phyloP scores from a whole-genome alignment of 257 asterid species.

The Catharanthus roseus region DNA sequence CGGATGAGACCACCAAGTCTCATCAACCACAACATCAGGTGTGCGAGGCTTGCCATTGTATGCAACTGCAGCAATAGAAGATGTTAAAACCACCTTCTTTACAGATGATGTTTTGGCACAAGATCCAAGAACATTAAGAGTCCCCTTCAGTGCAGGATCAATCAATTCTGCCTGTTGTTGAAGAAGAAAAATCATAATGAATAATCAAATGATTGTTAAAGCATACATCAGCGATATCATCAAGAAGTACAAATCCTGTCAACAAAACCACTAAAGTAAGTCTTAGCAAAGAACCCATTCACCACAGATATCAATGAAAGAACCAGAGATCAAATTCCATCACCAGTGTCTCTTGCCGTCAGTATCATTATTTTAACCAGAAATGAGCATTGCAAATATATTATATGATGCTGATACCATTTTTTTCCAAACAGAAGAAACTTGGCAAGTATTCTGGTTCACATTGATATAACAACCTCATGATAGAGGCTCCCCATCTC shows the following conservation, averaged over 20 bases:
- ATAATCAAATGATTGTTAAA: neutral
- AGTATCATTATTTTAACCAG: no score
- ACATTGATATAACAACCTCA: neutral
- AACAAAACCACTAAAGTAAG: neutral
- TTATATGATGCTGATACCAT: neutral
- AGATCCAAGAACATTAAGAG: slow-evolving; percentile 69
- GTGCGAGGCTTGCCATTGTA: slow-evolving; percentile 56
- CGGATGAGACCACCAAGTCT: slow-evolving; percentile 62
- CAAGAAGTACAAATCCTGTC: neutral
- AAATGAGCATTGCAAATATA: neutral
- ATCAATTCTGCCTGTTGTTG: slow-evolving; percentile 64
- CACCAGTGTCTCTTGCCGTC: neutral
- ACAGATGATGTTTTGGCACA: slow-evolving; percentile 60
- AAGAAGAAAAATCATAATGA: slow-evolving; percentile 16
- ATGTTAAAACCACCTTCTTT: slow-evolving; percentile 65
- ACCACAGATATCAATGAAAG: neutral
- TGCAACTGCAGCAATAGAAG: slow-evolving; percentile 70
- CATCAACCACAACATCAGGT: slow-evolving; percentile 66
- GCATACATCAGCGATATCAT: neutral
- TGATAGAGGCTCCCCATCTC: neutral
- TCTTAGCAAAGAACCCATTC: neutral
- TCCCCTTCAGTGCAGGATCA: slow-evolving; percentile 81
- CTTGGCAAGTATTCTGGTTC: neutral
- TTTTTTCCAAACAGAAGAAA: neutral
- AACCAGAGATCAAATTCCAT: neutral